Conservation (phyloP, 495 filamentous ascomycete genomes). For the Lentithecium fluviatile region DNA sequence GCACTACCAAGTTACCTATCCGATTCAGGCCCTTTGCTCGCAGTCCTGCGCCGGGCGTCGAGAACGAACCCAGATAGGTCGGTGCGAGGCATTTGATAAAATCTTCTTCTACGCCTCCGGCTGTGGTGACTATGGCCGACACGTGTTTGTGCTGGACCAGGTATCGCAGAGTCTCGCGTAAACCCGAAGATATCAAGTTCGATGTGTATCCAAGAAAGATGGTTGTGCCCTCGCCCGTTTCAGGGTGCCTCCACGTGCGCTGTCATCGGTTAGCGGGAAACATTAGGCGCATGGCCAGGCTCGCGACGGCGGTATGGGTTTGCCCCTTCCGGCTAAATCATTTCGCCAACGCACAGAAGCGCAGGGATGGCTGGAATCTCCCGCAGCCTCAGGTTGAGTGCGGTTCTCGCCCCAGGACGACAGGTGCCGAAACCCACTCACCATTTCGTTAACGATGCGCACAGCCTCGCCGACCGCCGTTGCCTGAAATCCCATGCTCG, state of each 20-base stretch:
- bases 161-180: constrained; percentile 87
- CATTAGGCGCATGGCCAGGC: constrained; percentile 16
- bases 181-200: constrained; percentile 92
- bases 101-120: constrained; percentile 96
- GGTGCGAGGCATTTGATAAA: constrained; percentile 95
- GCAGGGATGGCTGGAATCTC: constrained; percentile 1
- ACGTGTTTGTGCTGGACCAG: constrained; percentile 89
- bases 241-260: constrained; percentile 73
- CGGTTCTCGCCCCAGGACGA: neutral
- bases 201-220: constrained; percentile 97
- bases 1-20: constrained; percentile 94
- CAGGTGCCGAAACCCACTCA: constrained; percentile 43
- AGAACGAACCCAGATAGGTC: constrained; percentile 88
- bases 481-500: constrained; percentile 88
- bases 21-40: constrained; percentile 84
- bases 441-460: constrained; percentile 92
- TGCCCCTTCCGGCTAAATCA: constrained; percentile 28
- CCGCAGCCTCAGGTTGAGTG: constrained; percentile 3
- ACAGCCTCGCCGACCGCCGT: constrained; percentile 79
- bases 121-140: constrained; percentile 88
- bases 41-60: constrained; percentile 67
- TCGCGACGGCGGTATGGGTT: constrained; percentile 4
- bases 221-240: constrained; percentile 71
- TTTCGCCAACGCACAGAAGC: constrained; percentile 7
- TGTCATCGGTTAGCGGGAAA: constrained; percentile 41